These are phyloP conservation scores for Rhizopogon salebrosus DNA, from an alignment of 768 basidiomycete genomes.

Conservation along the genomic window DNA sequence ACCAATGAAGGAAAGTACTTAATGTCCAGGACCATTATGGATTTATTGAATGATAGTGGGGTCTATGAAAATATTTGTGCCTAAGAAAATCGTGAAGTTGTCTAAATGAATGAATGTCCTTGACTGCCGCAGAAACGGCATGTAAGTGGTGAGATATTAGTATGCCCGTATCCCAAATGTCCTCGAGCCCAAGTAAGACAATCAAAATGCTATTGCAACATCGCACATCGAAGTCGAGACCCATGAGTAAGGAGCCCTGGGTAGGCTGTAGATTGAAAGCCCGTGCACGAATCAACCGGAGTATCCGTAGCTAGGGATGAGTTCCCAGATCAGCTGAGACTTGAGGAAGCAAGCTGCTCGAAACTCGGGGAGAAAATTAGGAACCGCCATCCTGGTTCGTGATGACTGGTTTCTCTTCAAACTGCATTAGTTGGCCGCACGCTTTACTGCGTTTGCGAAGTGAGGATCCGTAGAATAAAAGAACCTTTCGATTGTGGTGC, in stretches of 20 bases:
- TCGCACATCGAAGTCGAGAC: neutral
- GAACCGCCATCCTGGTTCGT: neutral
- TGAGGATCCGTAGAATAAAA: conserved; percentile 26
- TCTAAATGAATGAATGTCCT: neutral
- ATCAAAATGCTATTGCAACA: neutral
- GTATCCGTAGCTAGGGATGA: conserved; percentile 7
- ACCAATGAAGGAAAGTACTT: neutral
- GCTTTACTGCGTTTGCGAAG: conserved; percentile 21
- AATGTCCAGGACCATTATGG: neutral
- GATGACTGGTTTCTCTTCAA: neutral
- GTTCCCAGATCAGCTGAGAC: neutral
- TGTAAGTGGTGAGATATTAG: neutral
- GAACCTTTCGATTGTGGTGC: conserved; percentile 12
- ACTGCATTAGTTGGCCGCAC: conserved; percentile 12
- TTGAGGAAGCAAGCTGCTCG: neutral
- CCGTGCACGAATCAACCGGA: neutral
- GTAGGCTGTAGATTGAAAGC: neutral
- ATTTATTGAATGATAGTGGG: neutral
- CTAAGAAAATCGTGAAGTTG: neutral
- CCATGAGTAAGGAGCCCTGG: neutral
- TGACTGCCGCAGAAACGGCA: neutral
- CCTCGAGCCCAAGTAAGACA: neutral
- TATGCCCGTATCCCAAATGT: neutral
- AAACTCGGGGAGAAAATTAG: neutral
- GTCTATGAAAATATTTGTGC: neutral